These are phyloP conservation scores for Paecilomyces sp. DNA, from an alignment of 2,329 filamentous ascomycete genomes.

Conservation along the genomic window DNA sequence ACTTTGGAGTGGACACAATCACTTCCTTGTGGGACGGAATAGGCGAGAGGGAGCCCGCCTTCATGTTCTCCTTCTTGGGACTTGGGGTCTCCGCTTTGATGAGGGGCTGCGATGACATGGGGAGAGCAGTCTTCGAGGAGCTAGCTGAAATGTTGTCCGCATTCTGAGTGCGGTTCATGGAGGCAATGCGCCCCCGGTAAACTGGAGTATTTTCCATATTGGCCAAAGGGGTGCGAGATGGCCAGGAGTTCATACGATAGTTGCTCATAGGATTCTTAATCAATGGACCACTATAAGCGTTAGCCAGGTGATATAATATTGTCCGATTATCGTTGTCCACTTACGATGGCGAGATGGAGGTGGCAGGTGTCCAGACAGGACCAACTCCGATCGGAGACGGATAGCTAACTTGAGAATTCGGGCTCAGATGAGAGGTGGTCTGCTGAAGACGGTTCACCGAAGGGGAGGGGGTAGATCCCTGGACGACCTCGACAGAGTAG, in stretches of 20 bases:
- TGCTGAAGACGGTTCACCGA: slow-evolving; percentile 34
- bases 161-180: slow-evolving; percentile 16
- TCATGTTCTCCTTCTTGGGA: slow-evolving; percentile 33
- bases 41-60: slow-evolving; percentile 30
- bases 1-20: slow-evolving; percentile 26
- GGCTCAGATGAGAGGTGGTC: slow-evolving; percentile 32
- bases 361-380: slow-evolving; percentile 40
- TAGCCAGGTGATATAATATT: neutral
- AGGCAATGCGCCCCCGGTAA: slow-evolving; percentile 21
- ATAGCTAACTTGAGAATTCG: slow-evolving; percentile 35
- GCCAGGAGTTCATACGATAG: slow-evolving; percentile 29
- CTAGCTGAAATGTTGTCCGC: slow-evolving; percentile 24
- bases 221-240: slow-evolving; percentile 27
- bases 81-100: slow-evolving; percentile 30
- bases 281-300: slow-evolving; percentile 25
- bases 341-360: slow-evolving; percentile 42
- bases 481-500: slow-evolving; percentile 41
- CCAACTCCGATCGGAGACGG: slow-evolving; percentile 35
- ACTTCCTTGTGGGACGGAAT: slow-evolving; percentile 33
- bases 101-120: slow-evolving; percentile 20
- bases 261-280: slow-evolving; percentile 30
- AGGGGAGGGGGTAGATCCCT: slow-evolving; percentile 38
- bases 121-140: slow-evolving; percentile 29
- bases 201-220: slow-evolving; percentile 34
- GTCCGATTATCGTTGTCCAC: slow-evolving; percentile 8